These are phyloP conservation scores for Rugosomyces carneus DNA, from an alignment of 1,284 basidiomycete genomes.

Conservation along the genomic window DNA sequence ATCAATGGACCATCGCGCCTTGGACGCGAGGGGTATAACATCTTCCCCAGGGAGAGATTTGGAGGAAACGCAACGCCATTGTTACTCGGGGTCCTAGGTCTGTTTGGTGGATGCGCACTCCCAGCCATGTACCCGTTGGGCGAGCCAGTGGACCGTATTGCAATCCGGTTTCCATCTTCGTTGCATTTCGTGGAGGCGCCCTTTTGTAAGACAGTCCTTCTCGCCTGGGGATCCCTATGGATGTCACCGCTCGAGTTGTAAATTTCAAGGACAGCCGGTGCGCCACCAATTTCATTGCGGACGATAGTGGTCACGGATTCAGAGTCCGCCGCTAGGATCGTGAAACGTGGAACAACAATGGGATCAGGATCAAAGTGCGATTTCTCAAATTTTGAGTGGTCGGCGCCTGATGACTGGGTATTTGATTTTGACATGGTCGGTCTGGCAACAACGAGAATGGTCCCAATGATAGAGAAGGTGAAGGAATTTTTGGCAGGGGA, in stretches of 20 bases:
- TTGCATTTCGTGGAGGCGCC: conserved; percentile 51
- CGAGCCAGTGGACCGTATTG: conserved; percentile 35
- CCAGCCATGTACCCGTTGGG: conserved; percentile 14
- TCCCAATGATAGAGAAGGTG: conserved; percentile 60
- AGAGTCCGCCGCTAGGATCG: conserved; percentile 55
- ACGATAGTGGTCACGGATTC: conserved; percentile 51
- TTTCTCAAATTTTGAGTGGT: conserved; percentile 19
- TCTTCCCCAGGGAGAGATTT: conserved; percentile 21
- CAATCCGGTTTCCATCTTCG: conserved; percentile 52
- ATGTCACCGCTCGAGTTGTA: conserved; percentile 53
- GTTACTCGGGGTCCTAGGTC: conserved; percentile 19
- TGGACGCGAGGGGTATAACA: conserved; percentile 26
- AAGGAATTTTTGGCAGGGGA: conserved; percentile 57
- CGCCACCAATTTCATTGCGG: conserved; percentile 47
- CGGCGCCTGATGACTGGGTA: conserved; percentile 19
- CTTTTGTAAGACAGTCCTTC: conserved; percentile 54
- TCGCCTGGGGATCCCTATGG: conserved; percentile 48
- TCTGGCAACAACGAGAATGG: conserved; percentile 52
- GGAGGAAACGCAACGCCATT: conserved; percentile 20
- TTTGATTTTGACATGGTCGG: conserved; percentile 23
- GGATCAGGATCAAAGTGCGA: conserved; percentile 39
- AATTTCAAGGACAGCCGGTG: conserved; percentile 44
- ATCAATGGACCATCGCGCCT: conserved; percentile 51
- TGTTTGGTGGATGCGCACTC: conserved; percentile 15
- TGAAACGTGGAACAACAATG: conserved; percentile 60